Conservation (phyloP, 768 basidiomycete genomes). For the Coprinopsis sp. region DNA sequence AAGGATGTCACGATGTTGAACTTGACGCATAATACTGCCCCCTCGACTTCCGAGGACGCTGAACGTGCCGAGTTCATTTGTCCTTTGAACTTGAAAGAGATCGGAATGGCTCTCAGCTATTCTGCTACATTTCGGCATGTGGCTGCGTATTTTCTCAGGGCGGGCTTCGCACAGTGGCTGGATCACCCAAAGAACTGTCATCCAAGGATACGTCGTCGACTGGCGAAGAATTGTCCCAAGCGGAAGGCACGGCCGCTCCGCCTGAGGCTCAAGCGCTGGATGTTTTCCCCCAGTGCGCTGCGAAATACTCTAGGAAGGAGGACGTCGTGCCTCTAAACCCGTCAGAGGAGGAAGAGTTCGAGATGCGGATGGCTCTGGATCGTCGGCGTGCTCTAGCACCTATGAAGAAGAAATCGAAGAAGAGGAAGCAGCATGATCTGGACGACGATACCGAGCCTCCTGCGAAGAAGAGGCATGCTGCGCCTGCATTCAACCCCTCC, state of each 20-base stretch:
- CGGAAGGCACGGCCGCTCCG: slow-evolving; percentile 14
- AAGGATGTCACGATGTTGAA: slow-evolving; percentile 84
- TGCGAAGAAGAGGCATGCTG: slow-evolving; percentile 42
- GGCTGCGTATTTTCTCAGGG: slow-evolving; percentile 90
- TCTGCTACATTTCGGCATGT: slow-evolving; percentile 81
- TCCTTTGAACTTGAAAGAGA: slow-evolving; percentile 88
- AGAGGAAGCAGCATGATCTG: slow-evolving; percentile 44
- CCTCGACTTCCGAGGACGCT: slow-evolving; percentile 31
- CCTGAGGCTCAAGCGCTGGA: too few relatives aligned
- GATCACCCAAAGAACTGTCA: slow-evolving; percentile 21
- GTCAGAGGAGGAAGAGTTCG: slow-evolving; percentile 54
- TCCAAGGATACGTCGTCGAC: slow-evolving; percentile 25
- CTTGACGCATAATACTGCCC: slow-evolving; percentile 70
- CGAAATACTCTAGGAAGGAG: slow-evolving; percentile 53
- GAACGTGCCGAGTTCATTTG: slow-evolving; percentile 77
- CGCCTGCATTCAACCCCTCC: slow-evolving; percentile 47
- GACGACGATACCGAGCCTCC: slow-evolving; percentile 34
- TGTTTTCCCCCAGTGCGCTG: slow-evolving; percentile 74
- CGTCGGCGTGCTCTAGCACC: slow-evolving; percentile 53
- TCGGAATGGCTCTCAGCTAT: slow-evolving; percentile 88
- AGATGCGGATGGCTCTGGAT: slow-evolving; percentile 53
- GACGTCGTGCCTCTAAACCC: slow-evolving; percentile 72
- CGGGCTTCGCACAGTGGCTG: slow-evolving; percentile 65
- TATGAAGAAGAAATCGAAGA: slow-evolving; percentile 54
- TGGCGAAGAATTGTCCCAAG: slow-evolving; percentile 24